Evolutionary conservation across 2,329 filamentous ascomycete genomes (phyloP), one percentile per base, ranked within the genome.

Genomic region (Massarina eburnea): DNA sequence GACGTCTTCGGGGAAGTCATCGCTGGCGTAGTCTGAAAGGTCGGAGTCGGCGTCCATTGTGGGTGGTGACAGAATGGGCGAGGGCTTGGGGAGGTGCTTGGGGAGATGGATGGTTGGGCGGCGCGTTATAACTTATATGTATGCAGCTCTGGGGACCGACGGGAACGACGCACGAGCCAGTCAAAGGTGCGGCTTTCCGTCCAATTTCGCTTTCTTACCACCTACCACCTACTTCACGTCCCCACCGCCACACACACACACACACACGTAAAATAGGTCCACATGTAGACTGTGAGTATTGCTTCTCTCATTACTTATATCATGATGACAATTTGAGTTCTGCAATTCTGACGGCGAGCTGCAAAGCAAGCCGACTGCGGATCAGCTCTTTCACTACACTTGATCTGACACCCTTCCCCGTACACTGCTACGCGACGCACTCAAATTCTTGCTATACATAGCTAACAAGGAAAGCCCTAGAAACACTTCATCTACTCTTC

Each of bases 1-100:
- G 57, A 76, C 75, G 57, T 80, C 80, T 57, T 83, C 82, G 64
- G 76, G 76, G 64, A 85, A 80, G 48, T 82, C 80, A 55, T 84
- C 83, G 37, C 81, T 83, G 52, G 78, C 80, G 52, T 84, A 79
- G 50, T 82, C 81, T 40, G 83, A 86, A 57, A 88, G 80, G 30
- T 82, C 81, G 26, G 83, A 85, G 42, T 74, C 79, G 10, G 82
- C 83, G n/a, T 71, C 69, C 65, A 64, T 83, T 29, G 42, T 29
- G 26, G 39, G 43, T 14, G 35, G 14, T 45, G 46, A n/a, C 17
- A 33, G 40, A 33, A 26, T 40, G 37, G 40, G 27, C 24, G 30
- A 24, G 35, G 20, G 10, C n/a, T n/a, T 14, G 35, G n/a, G 35
- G 20, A 10, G 21, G 14, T 24, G 19, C n/a, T 8, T 17, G 33